Conservation (phyloP, 768 basidiomycete genomes). For the Mycena polygramma region DNA sequence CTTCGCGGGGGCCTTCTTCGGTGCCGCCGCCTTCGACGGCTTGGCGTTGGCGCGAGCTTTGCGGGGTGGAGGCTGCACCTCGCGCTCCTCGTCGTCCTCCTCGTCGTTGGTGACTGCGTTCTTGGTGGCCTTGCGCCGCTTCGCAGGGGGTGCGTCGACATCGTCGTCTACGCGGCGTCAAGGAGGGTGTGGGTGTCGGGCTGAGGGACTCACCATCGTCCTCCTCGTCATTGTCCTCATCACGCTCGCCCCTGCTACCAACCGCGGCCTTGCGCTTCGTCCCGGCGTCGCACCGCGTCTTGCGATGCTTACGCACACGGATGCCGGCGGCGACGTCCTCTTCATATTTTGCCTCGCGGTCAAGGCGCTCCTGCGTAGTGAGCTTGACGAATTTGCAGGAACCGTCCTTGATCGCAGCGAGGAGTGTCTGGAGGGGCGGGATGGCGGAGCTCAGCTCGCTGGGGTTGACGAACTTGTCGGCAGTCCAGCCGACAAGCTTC, state of each 20-base stretch:
- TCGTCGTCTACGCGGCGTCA: no score
- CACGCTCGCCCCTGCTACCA: background rate
- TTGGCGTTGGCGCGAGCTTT: no score
- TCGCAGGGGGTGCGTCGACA: no score
- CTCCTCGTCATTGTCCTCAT: conserved; percentile 3
- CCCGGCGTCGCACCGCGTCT: background rate
- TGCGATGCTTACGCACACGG: background rate
- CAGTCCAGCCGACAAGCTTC: conserved; percentile 13
- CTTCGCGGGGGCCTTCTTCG: no score
- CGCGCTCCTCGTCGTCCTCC: no score
- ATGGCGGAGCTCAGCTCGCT: conserved; percentile 16
- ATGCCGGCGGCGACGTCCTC: conserved; percentile 7
- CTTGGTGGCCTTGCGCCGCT: no score
- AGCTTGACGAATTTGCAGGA: conserved; percentile 9
- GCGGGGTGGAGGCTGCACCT: no score
- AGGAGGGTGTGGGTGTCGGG: no score
- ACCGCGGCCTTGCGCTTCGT: background rate
- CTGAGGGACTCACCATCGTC: background rate
- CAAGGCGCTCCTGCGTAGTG: background rate
- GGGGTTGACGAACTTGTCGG: background rate
- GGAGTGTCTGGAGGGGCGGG: background rate
- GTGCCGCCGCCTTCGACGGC: no score
- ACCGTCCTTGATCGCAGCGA: background rate
- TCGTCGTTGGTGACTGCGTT: no score
- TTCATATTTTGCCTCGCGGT: conserved; percentile 2